Evolutionary conservation across 768 basidiomycete species (phyloP), one percentile per base, ranked within the genome.

Genomic region (Hysterangium stoloniferum): DNA sequence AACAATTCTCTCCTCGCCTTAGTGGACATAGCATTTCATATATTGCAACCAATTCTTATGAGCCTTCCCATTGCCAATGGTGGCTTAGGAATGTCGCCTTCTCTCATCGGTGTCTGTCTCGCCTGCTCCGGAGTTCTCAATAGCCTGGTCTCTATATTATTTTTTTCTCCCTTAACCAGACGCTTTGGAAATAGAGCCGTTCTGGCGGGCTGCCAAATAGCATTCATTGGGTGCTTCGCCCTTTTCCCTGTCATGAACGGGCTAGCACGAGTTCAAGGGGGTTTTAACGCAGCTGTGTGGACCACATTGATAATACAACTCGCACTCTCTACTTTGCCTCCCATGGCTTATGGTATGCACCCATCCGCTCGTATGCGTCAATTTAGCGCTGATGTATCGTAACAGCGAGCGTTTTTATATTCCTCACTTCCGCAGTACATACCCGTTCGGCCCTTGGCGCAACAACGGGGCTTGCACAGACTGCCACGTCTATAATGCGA

Each of bases 41-140:
- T 81, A 6, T 64, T 88, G 9, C 80, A 82, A 35, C 86, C 87
- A 0, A 62, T 86, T 22, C 87, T 85, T 65, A 71, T 78, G 43
- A 78, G 84, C n/a, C 86, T 84, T 4, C 83, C 86, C 15, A 68
- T 80, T 48, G 69, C 71, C 20, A 69, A 79, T 12, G 86, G 86
- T 28, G 86, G 86, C 0, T 45, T 58, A 3, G 53, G 83, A 3
- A 65, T 88, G n/a, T 66, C 75, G 19, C 85, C 86, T 4, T 67
- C 76, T 3, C 64, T 60, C 7, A 88, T 89, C 29, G 86, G 86
- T 4, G 73, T 74, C 31, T 74, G 86, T 52, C 68, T 58, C 19
- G 76, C 81, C 6, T 48, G 68, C 6, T 80, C 74, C 58, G 86
- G 85, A 1, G 58, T 84, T 25, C 58, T 78, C 48, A 84, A 82